Evolutionary conservation across 139 green algal genomes (phyloP).

Genomic region (Ettlia oleoabundans): DNA sequence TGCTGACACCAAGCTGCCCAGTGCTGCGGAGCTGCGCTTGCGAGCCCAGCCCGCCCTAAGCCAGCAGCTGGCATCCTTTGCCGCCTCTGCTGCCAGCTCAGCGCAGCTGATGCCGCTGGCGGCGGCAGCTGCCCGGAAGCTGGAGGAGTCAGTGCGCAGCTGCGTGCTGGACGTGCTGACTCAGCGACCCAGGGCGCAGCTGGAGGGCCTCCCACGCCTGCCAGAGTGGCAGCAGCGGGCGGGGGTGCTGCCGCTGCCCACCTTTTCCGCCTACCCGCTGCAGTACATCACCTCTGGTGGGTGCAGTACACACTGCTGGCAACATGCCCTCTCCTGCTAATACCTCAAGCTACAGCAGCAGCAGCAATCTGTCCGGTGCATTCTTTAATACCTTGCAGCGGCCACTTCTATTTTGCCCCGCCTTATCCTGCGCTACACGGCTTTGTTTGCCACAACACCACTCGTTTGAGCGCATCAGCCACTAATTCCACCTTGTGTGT

Average conservation of each 20-base stretch:
- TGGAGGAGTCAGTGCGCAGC: not conserved
- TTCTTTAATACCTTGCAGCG: too few species aligned
- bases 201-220: slow-evolving; percentile 24
- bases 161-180: slow-evolving; percentile 25
- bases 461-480: too few species aligned
- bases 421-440: too few species aligned
- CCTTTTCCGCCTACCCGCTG: slow-evolving; percentile 89
- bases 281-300: slow-evolving; percentile 66
- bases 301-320: too few species aligned
- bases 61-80: slow-evolving; percentile 30
- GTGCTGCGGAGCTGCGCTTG: slow-evolving; percentile 22
- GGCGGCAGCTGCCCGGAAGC: not conserved
- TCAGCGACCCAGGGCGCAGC: slow-evolving; percentile 2
- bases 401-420: too few species aligned
- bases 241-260: slow-evolving; percentile 68
- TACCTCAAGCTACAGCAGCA: too few species aligned
- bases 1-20: slow-evolving; percentile 8
- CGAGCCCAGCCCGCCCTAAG: slow-evolving; percentile 22
- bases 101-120: slow-evolving; percentile 24
- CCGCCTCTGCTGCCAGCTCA: not conserved
- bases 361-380: too few species aligned
- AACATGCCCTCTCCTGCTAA: too few species aligned
- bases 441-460: too few species aligned
- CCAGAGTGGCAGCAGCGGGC: slow-evolving; percentile 36
- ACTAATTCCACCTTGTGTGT: not conserved